Conservation (phyloP, 495 filamentous ascomycete species). For the Platismatia glauca region DNA sequence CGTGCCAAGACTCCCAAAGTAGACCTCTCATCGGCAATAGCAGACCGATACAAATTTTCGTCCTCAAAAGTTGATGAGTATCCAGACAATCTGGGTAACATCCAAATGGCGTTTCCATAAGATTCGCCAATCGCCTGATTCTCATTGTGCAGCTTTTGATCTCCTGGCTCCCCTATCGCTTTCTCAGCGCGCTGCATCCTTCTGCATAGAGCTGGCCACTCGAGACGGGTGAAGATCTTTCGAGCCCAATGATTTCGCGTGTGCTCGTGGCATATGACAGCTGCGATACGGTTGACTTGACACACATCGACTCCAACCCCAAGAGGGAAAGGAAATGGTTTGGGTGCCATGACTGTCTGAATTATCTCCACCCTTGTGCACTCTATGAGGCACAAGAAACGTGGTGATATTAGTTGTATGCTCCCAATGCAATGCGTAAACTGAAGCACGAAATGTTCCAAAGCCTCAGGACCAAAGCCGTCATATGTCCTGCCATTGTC, state of each 20-base stretch:
- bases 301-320: constrained; percentile 51
- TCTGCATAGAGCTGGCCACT: constrained; percentile 24
- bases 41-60: background rate
- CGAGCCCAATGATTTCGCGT: constrained; percentile 29
- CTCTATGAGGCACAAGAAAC: background rate
- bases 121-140: background rate
- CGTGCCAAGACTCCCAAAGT: constrained; percentile 16
- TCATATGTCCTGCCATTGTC: too few species aligned
- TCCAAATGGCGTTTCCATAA: background rate
- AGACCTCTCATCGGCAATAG: constrained; percentile 14
- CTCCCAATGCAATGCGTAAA: background rate
- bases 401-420: background rate
- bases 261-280: constrained; percentile 24
- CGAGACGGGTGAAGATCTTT: constrained; percentile 35
- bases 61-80: constrained; percentile 4
- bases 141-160: background rate
- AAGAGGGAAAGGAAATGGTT: constrained; percentile 40
- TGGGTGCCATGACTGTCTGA: constrained; percentile 18
- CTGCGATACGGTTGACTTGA: constrained; percentile 37
- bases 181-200: constrained; percentile 5
- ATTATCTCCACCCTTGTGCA: background rate
- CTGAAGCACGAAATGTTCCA: too few species aligned
- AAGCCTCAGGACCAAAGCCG: background rate
- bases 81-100: constrained; percentile 9
- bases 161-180: background rate